Percentiles rank a stretch among this genome's conserved stretches.
phyloP scores from a whole-genome alignment of 169 alveolate genomes.

The Plasmodium vivax region DNA sequence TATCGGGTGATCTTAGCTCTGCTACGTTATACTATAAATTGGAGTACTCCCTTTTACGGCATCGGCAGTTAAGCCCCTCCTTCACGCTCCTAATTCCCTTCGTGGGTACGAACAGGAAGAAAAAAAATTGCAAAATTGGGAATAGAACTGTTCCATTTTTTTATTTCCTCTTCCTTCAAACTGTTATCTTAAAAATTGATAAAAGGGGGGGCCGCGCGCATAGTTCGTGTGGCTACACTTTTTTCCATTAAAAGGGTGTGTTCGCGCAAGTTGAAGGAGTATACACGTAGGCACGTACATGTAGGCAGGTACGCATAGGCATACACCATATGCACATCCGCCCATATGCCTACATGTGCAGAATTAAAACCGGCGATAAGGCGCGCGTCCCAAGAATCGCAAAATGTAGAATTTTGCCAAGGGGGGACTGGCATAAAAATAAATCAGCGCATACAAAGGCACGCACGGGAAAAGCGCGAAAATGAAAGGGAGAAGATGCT shows the following conservation, averaged over 20 bases:
- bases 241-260: neutral
- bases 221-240: neutral
- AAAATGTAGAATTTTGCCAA: neutral
- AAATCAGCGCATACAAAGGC: neutral
- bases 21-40: neutral
- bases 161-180: neutral
- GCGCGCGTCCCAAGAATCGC: neutral
- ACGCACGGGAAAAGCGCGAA: neutral
- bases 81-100: neutral
- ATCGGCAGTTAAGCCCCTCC: neutral
- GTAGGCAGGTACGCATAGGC: conserved; percentile 9
- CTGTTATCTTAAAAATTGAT: neutral
- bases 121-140: neutral
- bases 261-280: neutral
- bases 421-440: neutral
- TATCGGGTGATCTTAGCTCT: neutral
- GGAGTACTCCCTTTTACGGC: neutral
- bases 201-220: neutral
- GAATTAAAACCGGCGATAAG: neutral
- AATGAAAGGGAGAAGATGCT: neutral
- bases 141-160: neutral
- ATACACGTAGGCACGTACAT: neutral
- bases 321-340: conserved; percentile 31
- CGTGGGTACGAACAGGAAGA: neutral
- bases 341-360: neutral